These are phyloP conservation scores for Solanum bukasovii DNA, from an alignment of 257 asterid species.

Conservation along the genomic window DNA sequence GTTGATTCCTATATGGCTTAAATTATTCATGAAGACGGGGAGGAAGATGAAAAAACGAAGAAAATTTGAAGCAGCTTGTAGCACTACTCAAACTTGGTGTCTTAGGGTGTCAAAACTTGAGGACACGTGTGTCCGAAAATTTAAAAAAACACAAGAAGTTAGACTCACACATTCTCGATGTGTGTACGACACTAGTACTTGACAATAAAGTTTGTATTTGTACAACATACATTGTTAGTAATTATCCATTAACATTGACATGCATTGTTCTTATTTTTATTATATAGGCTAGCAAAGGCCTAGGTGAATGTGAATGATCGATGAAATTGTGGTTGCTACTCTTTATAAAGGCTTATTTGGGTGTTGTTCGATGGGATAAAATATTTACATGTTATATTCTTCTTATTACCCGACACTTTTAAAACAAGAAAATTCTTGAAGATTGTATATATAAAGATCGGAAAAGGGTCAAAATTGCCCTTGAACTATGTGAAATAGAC, in stretches of 20 bases:
- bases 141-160: not conserved
- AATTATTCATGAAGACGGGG: not conserved
- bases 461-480: too few relatives aligned
- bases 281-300: not conserved
- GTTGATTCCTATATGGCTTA: not conserved
- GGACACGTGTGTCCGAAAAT: not conserved
- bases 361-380: not conserved
- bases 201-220: not conserved
- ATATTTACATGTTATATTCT: not conserved
- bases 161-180: not conserved
- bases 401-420: not conserved
- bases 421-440: not conserved
- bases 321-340: not conserved
- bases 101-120: not conserved
- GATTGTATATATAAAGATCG: not conserved
- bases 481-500: too few relatives aligned
- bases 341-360: not conserved
- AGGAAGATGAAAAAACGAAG: not conserved
- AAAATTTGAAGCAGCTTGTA: not conserved
- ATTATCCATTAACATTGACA: not conserved
- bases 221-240: too few relatives aligned
- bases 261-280: not conserved
- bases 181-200: not conserved
- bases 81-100: not conserved
- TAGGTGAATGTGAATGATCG: not conserved